Evolutionary conservation across 805 yeast species (phyloP), one percentile per base, ranked within the genome.

Genomic region (Gaillardinia entomophila): DNA sequence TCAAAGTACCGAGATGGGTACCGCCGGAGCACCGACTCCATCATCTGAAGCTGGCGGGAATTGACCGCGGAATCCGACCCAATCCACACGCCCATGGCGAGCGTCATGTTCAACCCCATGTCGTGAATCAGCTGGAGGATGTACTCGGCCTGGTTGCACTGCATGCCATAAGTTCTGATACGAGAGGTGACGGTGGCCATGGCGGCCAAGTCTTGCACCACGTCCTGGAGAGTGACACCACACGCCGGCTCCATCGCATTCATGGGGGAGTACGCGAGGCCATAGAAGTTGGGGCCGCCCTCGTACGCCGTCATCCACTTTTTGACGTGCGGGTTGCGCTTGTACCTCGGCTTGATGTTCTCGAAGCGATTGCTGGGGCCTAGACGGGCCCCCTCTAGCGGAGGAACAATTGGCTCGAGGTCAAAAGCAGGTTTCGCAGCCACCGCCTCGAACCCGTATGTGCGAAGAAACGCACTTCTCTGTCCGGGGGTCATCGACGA

Each of bases 61-160:
- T 80, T 79, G 5, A 56, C 56, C 3, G 55, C 51, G 4, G 67
- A 58, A 47, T 75, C 60, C 1, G 44, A 40, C 0, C 77, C 75
- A 26, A 79, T 71, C 82, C 83, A 76, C 2, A 82, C 69, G 1
- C 87, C 87, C 37, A 80, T 45, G 0, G 82, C 53, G 15, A 82
- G 43, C 0, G 78, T 71, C 65, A 80, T 62, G 37, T 78, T 70
- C 26, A 80, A 49, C 12, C 69, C 57, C 32, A 77, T 51, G 3
- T 62, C 64, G 25, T 57, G 49, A 8, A 82, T 72, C 0, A 85
- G 71, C 8, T 71, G 70, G 28, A 82, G 52, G 10, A 79, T 69
- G 23, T 55, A 50, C 10, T 64, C 69, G 0, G 71, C 68, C 47
- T 79, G 86, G 23, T 66, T 50, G 41, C 88, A 80, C 40, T 76